A percentile compares a stretch with the other conserved stretches of the same genome.
phyloP scores from a whole-genome alignment of 2,329 filamentous ascomycete species.

The Alternaria sp. region DNA sequence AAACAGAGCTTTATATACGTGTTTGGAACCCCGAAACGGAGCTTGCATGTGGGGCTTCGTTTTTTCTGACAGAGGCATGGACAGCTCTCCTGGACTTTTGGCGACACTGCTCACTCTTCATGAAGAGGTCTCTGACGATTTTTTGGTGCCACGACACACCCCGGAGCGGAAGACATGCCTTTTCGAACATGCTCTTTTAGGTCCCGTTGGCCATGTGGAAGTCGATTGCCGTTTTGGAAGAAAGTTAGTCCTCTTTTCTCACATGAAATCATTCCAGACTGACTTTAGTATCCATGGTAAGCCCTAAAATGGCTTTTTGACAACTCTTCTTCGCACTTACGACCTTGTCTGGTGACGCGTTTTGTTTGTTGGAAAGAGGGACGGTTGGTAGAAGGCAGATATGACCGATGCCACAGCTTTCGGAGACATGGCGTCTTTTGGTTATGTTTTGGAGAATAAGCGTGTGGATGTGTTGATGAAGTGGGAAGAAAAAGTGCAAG shows the following conservation, averaged over 20 bases:
- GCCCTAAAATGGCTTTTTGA: neutral
- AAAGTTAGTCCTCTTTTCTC: neutral
- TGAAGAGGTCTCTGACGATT: neutral
- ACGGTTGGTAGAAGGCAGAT: neutral
- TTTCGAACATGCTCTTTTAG: neutral
- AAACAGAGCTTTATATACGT: neutral
- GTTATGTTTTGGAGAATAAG: neutral
- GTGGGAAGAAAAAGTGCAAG: neutral
- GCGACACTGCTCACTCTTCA: neutral
- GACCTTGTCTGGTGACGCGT: fast-evolving
- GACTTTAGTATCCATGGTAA: neutral
- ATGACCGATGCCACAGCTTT: fast-evolving
- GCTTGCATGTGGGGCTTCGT: neutral
- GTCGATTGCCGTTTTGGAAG: neutral
- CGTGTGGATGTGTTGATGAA: neutral
- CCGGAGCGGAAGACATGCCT: neutral
- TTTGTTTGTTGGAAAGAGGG: neutral
- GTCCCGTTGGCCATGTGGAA: neutral
- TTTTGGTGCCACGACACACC: neutral
- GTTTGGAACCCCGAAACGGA: neutral
- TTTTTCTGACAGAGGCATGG: neutral
- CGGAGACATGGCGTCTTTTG: too few species aligned
- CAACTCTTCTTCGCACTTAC: neutral
- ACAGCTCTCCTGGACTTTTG: neutral
- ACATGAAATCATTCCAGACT: neutral